Conservation (phyloP, 345 rosid species). For the Boechera retrofracta region DNA sequence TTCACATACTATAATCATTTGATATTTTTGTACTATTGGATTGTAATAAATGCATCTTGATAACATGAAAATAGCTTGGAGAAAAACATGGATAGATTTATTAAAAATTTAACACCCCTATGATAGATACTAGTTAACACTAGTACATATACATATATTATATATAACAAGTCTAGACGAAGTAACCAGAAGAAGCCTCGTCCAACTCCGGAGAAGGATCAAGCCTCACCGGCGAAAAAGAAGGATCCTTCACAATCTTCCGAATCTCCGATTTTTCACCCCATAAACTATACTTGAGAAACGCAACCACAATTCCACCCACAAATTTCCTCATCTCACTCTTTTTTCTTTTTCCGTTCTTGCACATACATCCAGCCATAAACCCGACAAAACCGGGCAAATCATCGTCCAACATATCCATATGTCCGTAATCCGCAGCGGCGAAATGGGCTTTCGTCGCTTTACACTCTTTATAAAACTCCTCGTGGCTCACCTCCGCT, state of each 20-base stretch:
- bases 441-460: slow-evolving; percentile 41
- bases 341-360: slow-evolving; percentile 29
- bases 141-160: too few relatives aligned
- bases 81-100: neutral
- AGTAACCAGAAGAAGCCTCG: slow-evolving; percentile 29
- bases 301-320: slow-evolving; percentile 44
- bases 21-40: neutral
- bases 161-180: neutral
- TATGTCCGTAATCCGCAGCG: slow-evolving; percentile 45
- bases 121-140: too few relatives aligned
- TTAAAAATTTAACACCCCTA: too few relatives aligned
- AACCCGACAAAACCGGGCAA: slow-evolving; percentile 37
- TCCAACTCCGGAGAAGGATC: slow-evolving; percentile 37
- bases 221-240: slow-evolving; percentile 35
- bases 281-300: slow-evolving; percentile 35
- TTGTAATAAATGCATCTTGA: neutral
- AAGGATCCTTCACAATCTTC: slow-evolving; percentile 36
- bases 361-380: slow-evolving; percentile 42
- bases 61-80: neutral
- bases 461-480: slow-evolving; percentile 45
- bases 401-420: slow-evolving; percentile 47
- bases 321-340: slow-evolving; percentile 42
- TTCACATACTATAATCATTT: neutral
- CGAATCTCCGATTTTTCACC: slow-evolving; percentile 35
- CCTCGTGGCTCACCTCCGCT: slow-evolving; percentile 36